Percentiles rank a stretch among this genome's conserved stretches.
These are phyloP conservation scores for Coccomyxa sp. DNA, from an alignment of 139 green algal species.

Conservation along the genomic window DNA sequence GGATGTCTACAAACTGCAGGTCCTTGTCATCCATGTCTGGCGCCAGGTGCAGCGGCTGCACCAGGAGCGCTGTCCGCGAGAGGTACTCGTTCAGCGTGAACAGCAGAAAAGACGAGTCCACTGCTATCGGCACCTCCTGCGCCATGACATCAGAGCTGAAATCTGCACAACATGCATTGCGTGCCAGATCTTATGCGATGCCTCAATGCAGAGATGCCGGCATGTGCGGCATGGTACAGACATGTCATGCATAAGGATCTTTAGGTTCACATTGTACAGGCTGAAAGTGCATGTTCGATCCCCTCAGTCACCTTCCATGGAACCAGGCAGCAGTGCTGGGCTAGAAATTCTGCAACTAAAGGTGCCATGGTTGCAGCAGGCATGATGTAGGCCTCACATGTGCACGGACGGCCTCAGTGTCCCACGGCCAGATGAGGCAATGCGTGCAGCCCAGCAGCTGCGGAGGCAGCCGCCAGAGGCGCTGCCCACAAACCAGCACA, in stretches of 20 bases:
- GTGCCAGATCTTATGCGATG: no score
- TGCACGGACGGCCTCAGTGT: conserved; percentile 30
- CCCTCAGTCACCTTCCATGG: no score
- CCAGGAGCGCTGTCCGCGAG: conserved; percentile 57
- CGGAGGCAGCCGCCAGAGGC: conserved; percentile 50
- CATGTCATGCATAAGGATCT: no score
- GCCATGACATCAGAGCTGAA: no score
- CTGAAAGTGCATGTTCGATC: no score
- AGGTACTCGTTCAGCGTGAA: conserved; percentile 73
- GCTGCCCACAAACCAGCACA: conserved; percentile 63
- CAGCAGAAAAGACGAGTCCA: conserved; percentile 56
- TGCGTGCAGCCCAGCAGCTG: conserved; percentile 41
- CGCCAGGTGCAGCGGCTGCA: conserved; percentile 60
- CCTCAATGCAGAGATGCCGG: no score
- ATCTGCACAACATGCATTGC: no score
- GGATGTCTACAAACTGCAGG: conserved; percentile 40
- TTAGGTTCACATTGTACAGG: no score
- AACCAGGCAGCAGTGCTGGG: no score
- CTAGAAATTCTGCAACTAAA: no score
- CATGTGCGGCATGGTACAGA: no score
- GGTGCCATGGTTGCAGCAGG: no score
- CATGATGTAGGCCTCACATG: conserved; percentile 16
- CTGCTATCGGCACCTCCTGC: conserved; percentile 31
- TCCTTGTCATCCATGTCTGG: not conserved
- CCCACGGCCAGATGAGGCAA: conserved; percentile 69